Percentiles rank a stretch among this genome's conserved stretches.
Evolutionary conservation across 805 yeast genomes (phyloP).

Genomic region (Metschnikowia lunata): DNA sequence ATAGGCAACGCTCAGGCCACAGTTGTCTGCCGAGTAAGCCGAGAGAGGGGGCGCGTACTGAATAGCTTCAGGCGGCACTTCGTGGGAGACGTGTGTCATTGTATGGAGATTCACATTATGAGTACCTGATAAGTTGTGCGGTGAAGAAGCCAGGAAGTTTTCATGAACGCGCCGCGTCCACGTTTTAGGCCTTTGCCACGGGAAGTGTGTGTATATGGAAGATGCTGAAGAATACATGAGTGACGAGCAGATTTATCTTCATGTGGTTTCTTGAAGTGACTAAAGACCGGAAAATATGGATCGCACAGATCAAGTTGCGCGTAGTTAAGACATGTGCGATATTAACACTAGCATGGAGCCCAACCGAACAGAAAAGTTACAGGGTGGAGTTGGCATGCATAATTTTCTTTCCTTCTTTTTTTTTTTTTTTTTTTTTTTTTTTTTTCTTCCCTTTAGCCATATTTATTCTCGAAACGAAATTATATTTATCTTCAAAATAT

Average conservation of each 20-base stretch:
- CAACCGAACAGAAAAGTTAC: no score
- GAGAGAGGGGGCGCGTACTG: slow-evolving; percentile 49
- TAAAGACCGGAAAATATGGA: no score
- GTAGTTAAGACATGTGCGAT: no score
- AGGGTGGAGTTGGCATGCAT: no score
- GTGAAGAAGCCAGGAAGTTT: not conserved
- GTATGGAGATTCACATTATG: slow-evolving; percentile 7
- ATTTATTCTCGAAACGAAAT: no score
- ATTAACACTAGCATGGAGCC: no score
- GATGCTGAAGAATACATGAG: slow-evolving; percentile 6
- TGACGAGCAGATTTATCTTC: no score
- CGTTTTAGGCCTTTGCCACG: slow-evolving; percentile 9
- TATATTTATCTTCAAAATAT: no score
- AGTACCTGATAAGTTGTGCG: not conserved
- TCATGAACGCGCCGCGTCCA: slow-evolving; percentile 15
- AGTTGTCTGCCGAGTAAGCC: slow-evolving; percentile 48
- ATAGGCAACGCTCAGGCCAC: slow-evolving; percentile 17
- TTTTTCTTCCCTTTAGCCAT: no score
- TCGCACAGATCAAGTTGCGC: no score
- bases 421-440: no score
- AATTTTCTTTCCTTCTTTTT: no score
- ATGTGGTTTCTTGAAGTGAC: not conserved
- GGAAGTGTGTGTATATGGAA: slow-evolving; percentile 2
- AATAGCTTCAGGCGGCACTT: slow-evolving; percentile 13
- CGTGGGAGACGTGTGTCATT: slow-evolving; percentile 11